These are phyloP conservation scores for Raddia guianensis DNA, from an alignment of 176 grass and related monocot species.

Conservation along the genomic window DNA sequence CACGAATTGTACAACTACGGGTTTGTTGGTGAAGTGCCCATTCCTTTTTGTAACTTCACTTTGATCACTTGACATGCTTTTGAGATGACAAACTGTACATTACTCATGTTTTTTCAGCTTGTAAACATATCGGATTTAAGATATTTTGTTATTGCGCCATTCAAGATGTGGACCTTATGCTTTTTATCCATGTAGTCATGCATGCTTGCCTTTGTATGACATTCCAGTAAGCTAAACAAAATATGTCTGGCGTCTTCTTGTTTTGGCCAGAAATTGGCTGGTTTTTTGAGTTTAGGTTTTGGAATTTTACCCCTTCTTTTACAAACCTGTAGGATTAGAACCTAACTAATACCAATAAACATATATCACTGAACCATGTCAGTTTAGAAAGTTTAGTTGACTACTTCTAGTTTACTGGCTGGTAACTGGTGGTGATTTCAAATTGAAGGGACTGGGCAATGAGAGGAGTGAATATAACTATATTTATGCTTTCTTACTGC, in stretches of 20 bases:
- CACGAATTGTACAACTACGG: conserved; percentile 12
- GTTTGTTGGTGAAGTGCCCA: not conserved
- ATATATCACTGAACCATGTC: not conserved
- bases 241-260: not conserved
- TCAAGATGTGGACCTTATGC: conserved; percentile 7
- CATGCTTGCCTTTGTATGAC: not conserved
- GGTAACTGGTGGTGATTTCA: not conserved
- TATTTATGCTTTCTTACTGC: not conserved
- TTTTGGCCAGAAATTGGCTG: not conserved
- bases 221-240: conserved; percentile 25
- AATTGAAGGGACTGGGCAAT: not conserved
- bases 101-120: conserved; percentile 1
- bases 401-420: not conserved
- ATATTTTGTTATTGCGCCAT: conserved; percentile 5
- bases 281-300: conserved; percentile 3
- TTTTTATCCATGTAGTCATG: conserved; percentile 8
- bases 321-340: not conserved
- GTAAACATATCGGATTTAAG: not conserved
- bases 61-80: not conserved
- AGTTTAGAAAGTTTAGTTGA: not conserved
- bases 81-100: not conserved
- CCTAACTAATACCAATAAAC: not conserved
- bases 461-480: not conserved
- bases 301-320: not conserved
- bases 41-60: conserved; percentile 17